Evolutionary conservation across 192 early-diverging fungal species (phyloP).

Genomic region (Coemansia sp.): DNA sequence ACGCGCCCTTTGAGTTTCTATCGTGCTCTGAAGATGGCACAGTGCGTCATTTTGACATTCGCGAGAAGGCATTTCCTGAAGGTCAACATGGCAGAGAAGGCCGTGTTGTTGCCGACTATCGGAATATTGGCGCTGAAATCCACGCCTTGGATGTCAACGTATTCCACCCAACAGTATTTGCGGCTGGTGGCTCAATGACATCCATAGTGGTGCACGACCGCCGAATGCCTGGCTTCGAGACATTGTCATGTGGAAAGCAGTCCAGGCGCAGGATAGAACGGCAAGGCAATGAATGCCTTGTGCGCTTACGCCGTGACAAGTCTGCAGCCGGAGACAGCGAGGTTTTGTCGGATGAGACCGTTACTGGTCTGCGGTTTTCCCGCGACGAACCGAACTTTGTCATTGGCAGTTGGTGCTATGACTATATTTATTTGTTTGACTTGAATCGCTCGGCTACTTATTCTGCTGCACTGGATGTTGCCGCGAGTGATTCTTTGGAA

Average conservation of each 20-base stretch:
- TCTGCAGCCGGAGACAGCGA: constrained; percentile 9
- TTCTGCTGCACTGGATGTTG: constrained; percentile 6
- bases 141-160: constrained; percentile 55
- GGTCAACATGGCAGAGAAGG: constrained; percentile 8
- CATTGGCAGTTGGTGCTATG: constrained; percentile 60
- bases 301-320: constrained; percentile 24
- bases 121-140: constrained; percentile 41
- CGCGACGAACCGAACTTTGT: constrained; percentile 38
- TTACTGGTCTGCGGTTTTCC: constrained; percentile 50
- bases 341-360: constrained; percentile 18
- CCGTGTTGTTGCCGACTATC: constrained; percentile 53
- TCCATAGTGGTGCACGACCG: constrained; percentile 55
- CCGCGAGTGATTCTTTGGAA: background rate
- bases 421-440: constrained; percentile 59
- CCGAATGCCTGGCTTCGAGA: constrained; percentile 26
- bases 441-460: constrained; percentile 35
- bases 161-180: constrained; percentile 55
- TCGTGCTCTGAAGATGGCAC: constrained; percentile 62
- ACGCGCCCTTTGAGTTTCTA: constrained; percentile 55
- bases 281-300: constrained; percentile 35
- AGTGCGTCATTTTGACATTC: constrained; percentile 60
- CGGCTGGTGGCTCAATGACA: constrained; percentile 57
- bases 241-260: background rate
- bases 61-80: constrained; percentile 20
- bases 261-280: constrained; percentile 6